A percentile compares a stretch with the other conserved stretches of the same genome.
Evolutionary conservation across 805 yeast genomes (phyloP).

Genomic region (Saccharomycopsis sp.): DNA sequence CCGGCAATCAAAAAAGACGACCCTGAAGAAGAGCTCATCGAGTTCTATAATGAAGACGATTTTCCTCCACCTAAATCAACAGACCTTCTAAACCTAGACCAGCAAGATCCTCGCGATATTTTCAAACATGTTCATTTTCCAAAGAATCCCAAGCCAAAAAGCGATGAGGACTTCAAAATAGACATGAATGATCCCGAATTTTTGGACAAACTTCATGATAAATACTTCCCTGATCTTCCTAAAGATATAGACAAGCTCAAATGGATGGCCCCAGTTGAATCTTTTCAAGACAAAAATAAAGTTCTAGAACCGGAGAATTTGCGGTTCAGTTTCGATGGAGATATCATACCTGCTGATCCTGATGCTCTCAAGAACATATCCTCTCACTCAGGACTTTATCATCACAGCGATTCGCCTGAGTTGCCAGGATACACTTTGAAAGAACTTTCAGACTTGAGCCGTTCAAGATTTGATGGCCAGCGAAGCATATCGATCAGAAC

Average conservation of each 20-base stretch:
- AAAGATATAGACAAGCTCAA: conserved; percentile 72
- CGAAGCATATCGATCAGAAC: conserved; percentile 82
- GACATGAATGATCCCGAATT: conserved; percentile 77
- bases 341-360: conserved; percentile 55
- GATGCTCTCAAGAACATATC: conserved; percentile 38
- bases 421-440: conserved; percentile 87
- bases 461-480: conserved; percentile 80
- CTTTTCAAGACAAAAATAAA: conserved; percentile 34
- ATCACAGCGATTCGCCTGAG: conserved; percentile 83
- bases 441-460: conserved; percentile 71
- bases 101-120: conserved; percentile 37
- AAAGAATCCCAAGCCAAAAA: conserved; percentile 35
- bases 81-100: conserved; percentile 35
- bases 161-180: conserved; percentile 32
- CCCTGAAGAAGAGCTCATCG: conserved; percentile 29
- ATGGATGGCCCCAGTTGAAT: conserved; percentile 80
- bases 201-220: conserved; percentile 69
- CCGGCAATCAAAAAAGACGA: conserved; percentile 14
- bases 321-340: conserved; percentile 85
- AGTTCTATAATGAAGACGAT: conserved; percentile 23
- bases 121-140: conserved; percentile 57
- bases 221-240: conserved; percentile 87
- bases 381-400: conserved; percentile 70
- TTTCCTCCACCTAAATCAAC: conserved; percentile 22
- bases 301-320: conserved; percentile 45